phyloP scores from a whole-genome alignment of 768 basidiomycete species.

The Trametes punicea region DNA sequence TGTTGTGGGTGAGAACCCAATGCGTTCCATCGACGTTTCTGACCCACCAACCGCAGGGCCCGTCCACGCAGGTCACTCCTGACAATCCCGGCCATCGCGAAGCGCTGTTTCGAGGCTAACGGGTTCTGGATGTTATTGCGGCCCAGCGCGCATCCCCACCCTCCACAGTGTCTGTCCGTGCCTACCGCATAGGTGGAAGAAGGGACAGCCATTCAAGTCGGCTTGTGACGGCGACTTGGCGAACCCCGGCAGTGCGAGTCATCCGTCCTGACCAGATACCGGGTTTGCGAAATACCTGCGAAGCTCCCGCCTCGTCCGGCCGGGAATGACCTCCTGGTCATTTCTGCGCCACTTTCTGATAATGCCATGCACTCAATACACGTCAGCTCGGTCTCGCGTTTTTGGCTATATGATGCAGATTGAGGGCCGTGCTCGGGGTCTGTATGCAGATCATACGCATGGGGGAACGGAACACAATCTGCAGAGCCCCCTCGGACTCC shows the following conservation, averaged over 20 bases:
- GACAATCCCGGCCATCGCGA: constrained; percentile 7
- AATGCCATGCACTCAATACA: constrained; percentile 2
- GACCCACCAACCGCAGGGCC: background rate
- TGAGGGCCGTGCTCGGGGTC: constrained; percentile 4
- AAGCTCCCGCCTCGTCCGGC: background rate
- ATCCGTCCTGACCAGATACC: too few relatives aligned
- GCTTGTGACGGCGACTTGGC: background rate
- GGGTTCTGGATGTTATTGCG: constrained; percentile 8
- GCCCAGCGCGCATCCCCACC: constrained; percentile 2
- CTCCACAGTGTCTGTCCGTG: background rate
- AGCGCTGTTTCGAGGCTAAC: constrained; percentile 10
- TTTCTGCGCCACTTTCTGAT: constrained; percentile 20
- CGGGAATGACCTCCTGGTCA: background rate
- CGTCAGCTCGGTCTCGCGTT: constrained; percentile 3
- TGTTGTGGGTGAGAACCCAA: constrained; percentile 4
- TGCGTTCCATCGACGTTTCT: constrained; percentile 15
- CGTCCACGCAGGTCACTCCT: background rate
- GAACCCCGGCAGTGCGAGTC: background rate
- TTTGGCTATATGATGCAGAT: constrained; percentile 14
- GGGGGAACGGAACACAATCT: constrained; percentile 3
- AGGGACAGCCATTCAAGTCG: background rate
- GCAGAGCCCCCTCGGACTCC: constrained; percentile 18
- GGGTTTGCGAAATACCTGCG: background rate
- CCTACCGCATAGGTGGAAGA: background rate
- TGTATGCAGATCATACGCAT: background rate